phyloP scores from a whole-genome alignment of 1,139 yeast genomes.

The Lodderomyces pseudojiufengensis region DNA sequence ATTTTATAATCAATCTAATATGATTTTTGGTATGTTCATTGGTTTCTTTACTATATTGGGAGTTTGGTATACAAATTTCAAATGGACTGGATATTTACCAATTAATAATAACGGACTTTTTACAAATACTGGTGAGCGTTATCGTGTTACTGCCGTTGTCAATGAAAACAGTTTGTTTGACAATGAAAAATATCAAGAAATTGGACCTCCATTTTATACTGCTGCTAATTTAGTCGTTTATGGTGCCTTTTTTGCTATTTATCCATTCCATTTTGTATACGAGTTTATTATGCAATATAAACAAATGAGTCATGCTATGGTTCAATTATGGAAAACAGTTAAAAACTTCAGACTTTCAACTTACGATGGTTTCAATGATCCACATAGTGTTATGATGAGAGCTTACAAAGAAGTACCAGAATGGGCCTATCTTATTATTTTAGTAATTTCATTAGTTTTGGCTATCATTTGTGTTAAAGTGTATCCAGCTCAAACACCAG shows the following conservation, averaged over 20 bases:
- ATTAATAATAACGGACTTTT: conserved; percentile 45
- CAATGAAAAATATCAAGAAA: conserved; percentile 34
- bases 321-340: conserved; percentile 8
- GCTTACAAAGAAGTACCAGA: conserved; percentile 61
- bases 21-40: conserved; percentile 40
- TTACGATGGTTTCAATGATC: conserved; percentile 35
- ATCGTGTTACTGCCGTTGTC: conserved; percentile 40
- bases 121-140: conserved; percentile 45
- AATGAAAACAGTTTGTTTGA: conserved; percentile 36
- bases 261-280: conserved; percentile 54
- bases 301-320: conserved; percentile 15
- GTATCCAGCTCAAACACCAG: conserved; percentile 49
- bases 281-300: conserved; percentile 29
- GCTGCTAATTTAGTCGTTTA: conserved; percentile 45
- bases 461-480: conserved; percentile 47
- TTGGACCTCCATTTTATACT: conserved; percentile 46
- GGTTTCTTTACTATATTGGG: conserved; percentile 43
- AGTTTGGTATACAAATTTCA: conserved; percentile 48
- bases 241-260: conserved; percentile 56
- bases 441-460: conserved; percentile 46
- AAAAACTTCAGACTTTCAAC: conserved; percentile 14
- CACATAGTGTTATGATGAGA: conserved; percentile 55
- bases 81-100: conserved; percentile 53
- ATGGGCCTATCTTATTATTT: conserved; percentile 50
- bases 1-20: conserved; percentile 42